Evolutionary conservation across 2,329 filamentous ascomycete genomes (phyloP).

Genomic region (Xylariaceae sp.): DNA sequence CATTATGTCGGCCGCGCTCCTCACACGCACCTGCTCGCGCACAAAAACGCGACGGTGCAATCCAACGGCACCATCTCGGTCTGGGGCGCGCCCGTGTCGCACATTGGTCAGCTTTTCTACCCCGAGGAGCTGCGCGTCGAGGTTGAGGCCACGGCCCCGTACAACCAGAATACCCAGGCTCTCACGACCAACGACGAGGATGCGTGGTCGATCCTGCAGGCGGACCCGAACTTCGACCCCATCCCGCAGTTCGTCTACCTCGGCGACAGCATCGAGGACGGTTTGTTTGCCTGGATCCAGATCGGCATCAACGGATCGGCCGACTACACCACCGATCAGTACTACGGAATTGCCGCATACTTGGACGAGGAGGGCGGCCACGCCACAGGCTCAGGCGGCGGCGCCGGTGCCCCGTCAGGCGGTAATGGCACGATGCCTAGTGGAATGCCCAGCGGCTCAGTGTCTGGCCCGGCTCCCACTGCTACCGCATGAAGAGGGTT

Average conservation of each 20-base stretch:
- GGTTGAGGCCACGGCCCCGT: conserved; percentile 40
- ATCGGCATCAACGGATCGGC: conserved; percentile 52
- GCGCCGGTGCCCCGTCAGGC: conserved; percentile 14
- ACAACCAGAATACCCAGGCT: conserved; percentile 38
- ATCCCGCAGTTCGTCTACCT: conserved; percentile 59
- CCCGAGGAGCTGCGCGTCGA: conserved; percentile 38
- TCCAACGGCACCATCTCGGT: conserved; percentile 41
- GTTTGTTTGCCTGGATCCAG: conserved; percentile 55
- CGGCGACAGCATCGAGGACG: conserved; percentile 53
- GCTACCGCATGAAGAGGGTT: conserved; percentile 7
- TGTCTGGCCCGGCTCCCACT: conserved; percentile 16
- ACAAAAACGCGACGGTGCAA: conserved; percentile 37
- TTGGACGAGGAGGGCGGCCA: conserved; percentile 38
- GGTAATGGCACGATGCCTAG: conserved; percentile 34
- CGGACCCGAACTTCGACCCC: conserved; percentile 47
- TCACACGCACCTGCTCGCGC: conserved; percentile 49
- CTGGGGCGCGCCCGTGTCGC: conserved; percentile 37
- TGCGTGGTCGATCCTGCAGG: conserved; percentile 41
- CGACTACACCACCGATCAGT: conserved; percentile 37
- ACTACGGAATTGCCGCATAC: conserved; percentile 38
- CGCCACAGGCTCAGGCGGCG: conserved; percentile 25
- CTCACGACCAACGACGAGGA: conserved; percentile 42
- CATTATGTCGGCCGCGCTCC: conserved; percentile 47
- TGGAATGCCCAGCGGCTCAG: conserved; percentile 22
- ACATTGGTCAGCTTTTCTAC: conserved; percentile 44